Conservation (phyloP, 306 rosid species). For the Citrullus colocynthis region DNA sequence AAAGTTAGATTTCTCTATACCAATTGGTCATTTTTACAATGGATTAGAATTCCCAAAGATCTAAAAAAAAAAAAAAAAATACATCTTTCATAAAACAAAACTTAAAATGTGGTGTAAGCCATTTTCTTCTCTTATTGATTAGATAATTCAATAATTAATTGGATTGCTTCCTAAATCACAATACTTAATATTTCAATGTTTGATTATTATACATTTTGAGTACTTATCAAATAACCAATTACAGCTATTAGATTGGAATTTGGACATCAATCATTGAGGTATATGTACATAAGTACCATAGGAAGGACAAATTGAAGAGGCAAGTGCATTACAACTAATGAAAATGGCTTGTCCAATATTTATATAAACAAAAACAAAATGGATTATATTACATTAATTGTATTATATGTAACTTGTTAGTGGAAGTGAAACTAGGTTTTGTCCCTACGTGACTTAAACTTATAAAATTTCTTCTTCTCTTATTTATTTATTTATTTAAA, state of each 20-base stretch:
- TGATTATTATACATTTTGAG: not conserved
- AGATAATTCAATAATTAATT: not conserved
- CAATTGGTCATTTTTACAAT: not conserved
- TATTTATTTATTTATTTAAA: not conserved
- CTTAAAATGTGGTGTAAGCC: not conserved
- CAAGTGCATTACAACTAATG: not conserved
- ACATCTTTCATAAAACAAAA: not conserved
- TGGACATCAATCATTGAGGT: not conserved
- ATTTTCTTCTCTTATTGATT: not conserved
- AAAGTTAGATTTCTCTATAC: too few relatives aligned
- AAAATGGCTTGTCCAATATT: not conserved
- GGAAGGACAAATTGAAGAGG: not conserved
- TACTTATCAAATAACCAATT: not conserved
- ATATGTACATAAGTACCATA: not conserved
- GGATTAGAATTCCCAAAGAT: not conserved
- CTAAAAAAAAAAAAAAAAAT: not conserved
- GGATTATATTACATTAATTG: not conserved
- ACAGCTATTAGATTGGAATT: constrained; percentile 3
- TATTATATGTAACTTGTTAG: not conserved
- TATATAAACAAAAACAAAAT: not conserved
- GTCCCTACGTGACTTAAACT: not conserved
- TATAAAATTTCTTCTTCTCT: not conserved
- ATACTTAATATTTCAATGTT: not conserved
- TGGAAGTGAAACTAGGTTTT: not conserved
- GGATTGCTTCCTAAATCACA: not conserved